phyloP scores from a whole-genome alignment of 306 rosid genomes.

The Vachellia collinsii region DNA sequence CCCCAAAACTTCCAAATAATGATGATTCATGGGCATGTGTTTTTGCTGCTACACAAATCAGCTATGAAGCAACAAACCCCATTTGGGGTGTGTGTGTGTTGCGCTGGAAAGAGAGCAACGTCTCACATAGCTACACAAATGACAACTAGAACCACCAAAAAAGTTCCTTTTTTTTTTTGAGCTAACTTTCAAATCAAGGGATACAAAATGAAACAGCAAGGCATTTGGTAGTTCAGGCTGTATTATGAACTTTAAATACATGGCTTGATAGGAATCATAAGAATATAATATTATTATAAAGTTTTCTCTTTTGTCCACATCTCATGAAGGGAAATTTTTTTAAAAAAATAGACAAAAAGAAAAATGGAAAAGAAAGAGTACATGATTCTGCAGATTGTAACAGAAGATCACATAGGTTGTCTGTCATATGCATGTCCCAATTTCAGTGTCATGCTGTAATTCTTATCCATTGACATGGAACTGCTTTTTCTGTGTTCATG shows the following conservation, averaged over 20 bases:
- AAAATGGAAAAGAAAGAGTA: not conserved
- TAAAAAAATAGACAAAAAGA: too few species aligned
- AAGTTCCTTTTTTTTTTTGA: conserved; percentile 15
- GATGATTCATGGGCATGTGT: conserved; percentile 45
- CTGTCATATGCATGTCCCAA: not conserved
- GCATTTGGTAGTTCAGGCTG: conserved; percentile 27
- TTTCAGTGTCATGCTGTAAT: not conserved
- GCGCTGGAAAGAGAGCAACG: conserved; percentile 77
- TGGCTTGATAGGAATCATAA: conserved; percentile 12
- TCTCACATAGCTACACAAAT: conserved; percentile 52
- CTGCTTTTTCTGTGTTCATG: not conserved
- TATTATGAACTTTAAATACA: not conserved
- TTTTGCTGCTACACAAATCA: conserved; percentile 34
- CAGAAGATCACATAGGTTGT: not conserved
- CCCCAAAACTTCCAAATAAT: conserved; percentile 35
- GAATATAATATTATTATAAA: not conserved
- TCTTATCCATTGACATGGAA: not conserved
- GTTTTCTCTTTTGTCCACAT: not conserved
- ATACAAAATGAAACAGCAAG: conserved; percentile 11
- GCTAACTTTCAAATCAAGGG: conserved; percentile 10
- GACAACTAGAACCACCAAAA: conserved; percentile 63
- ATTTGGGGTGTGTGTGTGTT: conserved; percentile 48
- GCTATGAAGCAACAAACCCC: conserved; percentile 37
- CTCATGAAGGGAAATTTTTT: too few species aligned
- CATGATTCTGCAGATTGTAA: not conserved